Percentiles rank a stretch among this genome's conserved stretches.
phyloP scores from a whole-genome alignment of 73 alveolate species.

The Halteria grandinella region DNA sequence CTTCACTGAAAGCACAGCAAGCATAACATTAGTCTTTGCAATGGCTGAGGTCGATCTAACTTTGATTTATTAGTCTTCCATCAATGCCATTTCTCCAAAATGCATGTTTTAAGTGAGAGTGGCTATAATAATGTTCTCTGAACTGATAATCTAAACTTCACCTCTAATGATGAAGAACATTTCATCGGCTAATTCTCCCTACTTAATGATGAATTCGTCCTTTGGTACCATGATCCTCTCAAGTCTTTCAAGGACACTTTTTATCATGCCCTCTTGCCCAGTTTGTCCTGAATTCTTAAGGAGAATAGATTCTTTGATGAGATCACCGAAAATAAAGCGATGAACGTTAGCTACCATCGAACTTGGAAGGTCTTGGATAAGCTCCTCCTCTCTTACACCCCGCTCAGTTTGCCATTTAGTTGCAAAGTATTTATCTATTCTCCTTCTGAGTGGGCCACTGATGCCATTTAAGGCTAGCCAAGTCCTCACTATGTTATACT shows the following conservation, averaged over 20 bases:
- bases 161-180: slow-evolving; percentile 76
- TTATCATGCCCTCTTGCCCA: slow-evolving; percentile 57
- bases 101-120: slow-evolving; percentile 28
- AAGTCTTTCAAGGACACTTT: slow-evolving; percentile 46
- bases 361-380: slow-evolving; percentile 63
- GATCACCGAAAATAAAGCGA: slow-evolving; percentile 42
- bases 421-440: slow-evolving; percentile 57
- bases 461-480: slow-evolving; percentile 55
- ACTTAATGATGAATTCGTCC: slow-evolving; percentile 59
- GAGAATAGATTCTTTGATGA: slow-evolving; percentile 33
- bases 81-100: slow-evolving; percentile 75
- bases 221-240: slow-evolving; percentile 34
- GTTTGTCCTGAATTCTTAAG: no score
- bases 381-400: slow-evolving; percentile 62
- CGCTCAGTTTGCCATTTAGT: slow-evolving; percentile 61
- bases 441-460: slow-evolving; percentile 9
- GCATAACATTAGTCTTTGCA: slow-evolving; percentile 46
- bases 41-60: slow-evolving; percentile 55
- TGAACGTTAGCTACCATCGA: slow-evolving; percentile 35
- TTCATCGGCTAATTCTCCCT: slow-evolving; percentile 69
- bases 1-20: slow-evolving; percentile 61
- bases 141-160: slow-evolving; percentile 37
- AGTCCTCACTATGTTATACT: neutral
- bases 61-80: slow-evolving; percentile 28
- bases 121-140: slow-evolving; percentile 44